Conservation (phyloP, 495 filamentous ascomycete genomes). For the Aspergillus campestris region DNA sequence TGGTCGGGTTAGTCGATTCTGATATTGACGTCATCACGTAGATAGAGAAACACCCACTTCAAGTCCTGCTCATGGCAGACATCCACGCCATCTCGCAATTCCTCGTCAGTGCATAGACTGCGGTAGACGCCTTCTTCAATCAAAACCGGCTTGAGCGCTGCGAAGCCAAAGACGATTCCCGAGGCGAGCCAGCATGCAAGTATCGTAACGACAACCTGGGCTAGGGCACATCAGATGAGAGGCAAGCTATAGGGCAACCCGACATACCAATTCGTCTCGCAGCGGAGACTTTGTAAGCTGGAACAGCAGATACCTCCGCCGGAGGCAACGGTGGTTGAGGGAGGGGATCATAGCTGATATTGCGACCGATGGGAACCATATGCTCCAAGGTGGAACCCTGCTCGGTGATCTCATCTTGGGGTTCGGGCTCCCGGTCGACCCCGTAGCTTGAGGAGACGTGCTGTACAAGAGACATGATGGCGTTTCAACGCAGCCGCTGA, state of each 20-base stretch:
- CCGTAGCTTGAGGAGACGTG: conserved; percentile 35
- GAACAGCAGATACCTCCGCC: conserved; percentile 19
- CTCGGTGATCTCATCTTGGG: conserved; percentile 7
- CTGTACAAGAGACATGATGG: conserved; percentile 35
- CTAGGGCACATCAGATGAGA: conserved; percentile 19
- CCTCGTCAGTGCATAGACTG: conserved; percentile 43
- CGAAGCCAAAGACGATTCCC: conserved; percentile 67
- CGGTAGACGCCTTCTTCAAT: conserved; percentile 59
- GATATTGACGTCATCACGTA: neutral
- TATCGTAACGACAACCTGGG: conserved; percentile 50
- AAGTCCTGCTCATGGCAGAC: conserved; percentile 62
- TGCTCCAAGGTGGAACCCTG: conserved; percentile 1
- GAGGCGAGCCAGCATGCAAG: conserved; percentile 57
- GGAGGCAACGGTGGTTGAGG: conserved; percentile 13
- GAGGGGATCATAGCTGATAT: conserved; percentile 28
- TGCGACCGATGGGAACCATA: conserved; percentile 14
- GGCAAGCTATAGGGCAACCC: conserved; percentile 1
- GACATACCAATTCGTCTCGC: conserved; percentile 39
- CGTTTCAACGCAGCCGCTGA: too few relatives aligned
- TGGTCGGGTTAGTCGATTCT: conserved; percentile 5
- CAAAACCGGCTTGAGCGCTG: conserved; percentile 63
- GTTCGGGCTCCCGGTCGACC: conserved; percentile 26
- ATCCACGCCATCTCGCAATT: conserved; percentile 32
- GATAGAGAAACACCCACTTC: conserved; percentile 24
- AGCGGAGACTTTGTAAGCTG: conserved; percentile 46